Evolutionary conservation across 164 flowering plant species (phyloP), one percentile per base, ranked within the genome.

Genomic region (Magnolia sinica): DNA sequence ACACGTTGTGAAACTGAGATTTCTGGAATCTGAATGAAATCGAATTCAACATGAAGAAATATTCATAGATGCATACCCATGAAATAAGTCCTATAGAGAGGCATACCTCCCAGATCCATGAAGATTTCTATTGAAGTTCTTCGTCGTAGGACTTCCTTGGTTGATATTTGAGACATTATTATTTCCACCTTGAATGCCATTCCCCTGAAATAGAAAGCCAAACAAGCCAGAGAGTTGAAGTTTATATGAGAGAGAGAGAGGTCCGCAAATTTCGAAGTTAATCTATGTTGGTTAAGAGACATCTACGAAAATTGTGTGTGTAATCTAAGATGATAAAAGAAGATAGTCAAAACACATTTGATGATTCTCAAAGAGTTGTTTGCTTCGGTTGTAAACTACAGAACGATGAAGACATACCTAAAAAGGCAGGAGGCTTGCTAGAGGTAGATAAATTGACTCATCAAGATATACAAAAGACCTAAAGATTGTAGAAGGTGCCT

Each of bases 1-100:
- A 4, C 71, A 68, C 29, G 1, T 37, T 29, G 29, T 68, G 71
- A 29, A 68, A 68, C n/a, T 16, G 37, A 27, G 71, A 37, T 68
- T 68, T 68, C 50, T 68, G 71, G 71, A 68, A 68, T 68, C 71
- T 68, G 71, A n/a, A 68, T 8, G 31, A 16, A 68, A 14, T 29
- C n/a, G n/a, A 31, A 68, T 68, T 68, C 45, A 68, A 45, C 19
- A 24, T 68, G 50, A 68, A 68, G 49, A 31, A 31, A 68, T 68
- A 14, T 19, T 20, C 24, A 22, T 22, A 64, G 13, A 16, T 9
- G 61, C 61, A 64, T 19, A 6, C 68, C 71, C 50, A 29, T 65
- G 24, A 24, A 22, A 22, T 14, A 66, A 66, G 16, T 13, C n/a
- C 69, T 7, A 31, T 29, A 10, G 19, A 68, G 31, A 68, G 16